Evolutionary conservation across 768 basidiomycete species (phyloP), one percentile per base, ranked within the genome.

Genomic region (Pleurotus giganteus): DNA sequence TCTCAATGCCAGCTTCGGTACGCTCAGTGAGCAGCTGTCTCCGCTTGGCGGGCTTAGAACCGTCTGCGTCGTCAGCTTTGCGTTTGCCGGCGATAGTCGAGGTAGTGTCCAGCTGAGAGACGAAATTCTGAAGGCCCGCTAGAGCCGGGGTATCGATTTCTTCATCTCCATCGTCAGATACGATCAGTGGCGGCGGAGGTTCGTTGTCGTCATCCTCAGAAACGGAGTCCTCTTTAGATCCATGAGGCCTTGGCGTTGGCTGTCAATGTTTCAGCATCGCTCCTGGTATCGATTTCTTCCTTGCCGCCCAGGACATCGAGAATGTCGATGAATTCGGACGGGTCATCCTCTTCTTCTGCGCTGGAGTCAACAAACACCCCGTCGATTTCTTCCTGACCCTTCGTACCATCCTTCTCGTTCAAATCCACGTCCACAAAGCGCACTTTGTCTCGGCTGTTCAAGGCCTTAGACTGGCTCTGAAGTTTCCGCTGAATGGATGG

Each of bases 1-100:
- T 85, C 65, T 94, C 94, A 27, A 78, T 79, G 4, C 90, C 92
- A 26, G 85, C 83, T 62, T 91, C 88, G 2, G 86, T 92, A 47
- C 81, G 80, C 63, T 94, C 92, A 53, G 79, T 72, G 49, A 93
- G 64, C 1, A 82, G 71, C 8, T 75, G 68, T 31, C 89, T 82
- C 41, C 87, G 76, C 65, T 87, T 89, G 49, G 75, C 71, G 13
- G 69, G 65, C 32, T 64, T 67, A 4, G 64, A 58, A 12, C 65
- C 66, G 4, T 57, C 53, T 12, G 61, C 60, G 6, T 64, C 69
- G 4, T 60, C 63, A 2, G 63, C 60, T 19, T 46, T 26, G 28
- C 28, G 45, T 41, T 41, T 41, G 12, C 15, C 19, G n/a, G 39
- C 19, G n/a, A 17, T 6, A 6, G 6, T 7, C 39, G 39, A 41